Evolutionary conservation across 192 early-diverging fungal species (phyloP).

Genomic region (Dissophora globulifera): DNA sequence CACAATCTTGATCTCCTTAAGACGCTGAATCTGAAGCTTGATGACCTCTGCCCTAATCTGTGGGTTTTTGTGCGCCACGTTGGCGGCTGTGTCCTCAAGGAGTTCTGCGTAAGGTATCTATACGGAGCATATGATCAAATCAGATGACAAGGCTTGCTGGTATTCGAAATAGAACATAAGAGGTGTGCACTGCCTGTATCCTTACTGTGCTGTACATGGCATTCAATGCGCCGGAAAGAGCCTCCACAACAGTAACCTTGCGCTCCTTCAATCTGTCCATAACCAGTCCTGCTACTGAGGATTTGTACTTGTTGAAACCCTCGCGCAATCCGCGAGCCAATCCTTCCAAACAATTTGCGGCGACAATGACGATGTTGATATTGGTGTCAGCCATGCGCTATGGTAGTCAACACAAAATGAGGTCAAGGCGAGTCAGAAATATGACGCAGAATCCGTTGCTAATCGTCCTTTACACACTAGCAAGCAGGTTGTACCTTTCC

Average conservation of each 20-base stretch:
- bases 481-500: too few species aligned
- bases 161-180: too few species aligned
- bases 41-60: constrained; percentile 84
- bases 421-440: too few species aligned
- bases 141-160: too few species aligned
- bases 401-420: not conserved
- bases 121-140: not conserved
- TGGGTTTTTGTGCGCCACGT: constrained; percentile 91
- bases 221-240: constrained; percentile 82
- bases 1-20: constrained; percentile 74
- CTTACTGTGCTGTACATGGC: constrained; percentile 80
- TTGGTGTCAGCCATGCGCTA: constrained; percentile 88
- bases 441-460: too few species aligned
- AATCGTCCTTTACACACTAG: too few species aligned
- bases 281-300: constrained; percentile 73
- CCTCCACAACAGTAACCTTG: constrained; percentile 89
- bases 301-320: constrained; percentile 84
- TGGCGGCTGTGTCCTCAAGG: constrained; percentile 77
- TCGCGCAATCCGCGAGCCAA: constrained; percentile 83
- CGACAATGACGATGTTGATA: constrained; percentile 81
- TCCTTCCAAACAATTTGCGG: constrained; percentile 85
- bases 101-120: constrained; percentile 72
- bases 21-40: constrained; percentile 76
- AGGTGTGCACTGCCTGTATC: too few species aligned
- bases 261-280: constrained; percentile 97